Base-by-base conservation (phyloP, 2,329 filamentous ascomycete species). In the Penicillium occitanis region DNA sequence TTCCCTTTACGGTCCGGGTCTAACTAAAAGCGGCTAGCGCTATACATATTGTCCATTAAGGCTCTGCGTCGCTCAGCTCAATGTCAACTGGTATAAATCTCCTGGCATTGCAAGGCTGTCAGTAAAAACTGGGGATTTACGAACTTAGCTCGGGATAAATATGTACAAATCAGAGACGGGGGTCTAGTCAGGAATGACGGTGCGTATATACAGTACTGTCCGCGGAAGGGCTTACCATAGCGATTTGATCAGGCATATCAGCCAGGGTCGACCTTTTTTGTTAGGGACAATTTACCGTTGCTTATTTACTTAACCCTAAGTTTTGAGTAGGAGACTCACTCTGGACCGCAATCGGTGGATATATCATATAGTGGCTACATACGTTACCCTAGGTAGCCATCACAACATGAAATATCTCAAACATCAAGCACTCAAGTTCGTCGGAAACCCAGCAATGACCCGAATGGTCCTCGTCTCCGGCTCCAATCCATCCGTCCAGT, bases 71-170 rank as follows among this genome's bases (percentile, higher is more conserved):
- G 95, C 83, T 96, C 92, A 73, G 94, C 97, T 25, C 25, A 25
- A 25, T 25, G 25, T 3, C 25, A 25, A 25, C 25, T 25, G 25
- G 90, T 97, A 98, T 92, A 99, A 98, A 91, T 99, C 98, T 92
- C 95, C 95, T 75, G 95, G 99, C 87, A 97, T 99, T 25, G 0
- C 30, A 33, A 33, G 30, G 7, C 7, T 79, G 90, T 98, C 86
- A 96, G 91, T 88, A 99, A 98, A 92, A 99, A 98, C 90, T 99
- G 95, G 95, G 95, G 95, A 76, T 99, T 99, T 91, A 99, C 95
- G 71, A 93, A 93, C 80, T 92, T 99, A 78, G 90, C 92, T 79
- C 93, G 95, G 77, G 95, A 97, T 76, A 94, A 99, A 84, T 99
- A 33, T 33, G 30, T 30, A 8, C 30, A 33, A 10, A 98, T 87